Evolutionary conservation across 805 yeast genomes (phyloP), one percentile per base, ranked within the genome.

Genomic region (Torulaspora indica): DNA sequence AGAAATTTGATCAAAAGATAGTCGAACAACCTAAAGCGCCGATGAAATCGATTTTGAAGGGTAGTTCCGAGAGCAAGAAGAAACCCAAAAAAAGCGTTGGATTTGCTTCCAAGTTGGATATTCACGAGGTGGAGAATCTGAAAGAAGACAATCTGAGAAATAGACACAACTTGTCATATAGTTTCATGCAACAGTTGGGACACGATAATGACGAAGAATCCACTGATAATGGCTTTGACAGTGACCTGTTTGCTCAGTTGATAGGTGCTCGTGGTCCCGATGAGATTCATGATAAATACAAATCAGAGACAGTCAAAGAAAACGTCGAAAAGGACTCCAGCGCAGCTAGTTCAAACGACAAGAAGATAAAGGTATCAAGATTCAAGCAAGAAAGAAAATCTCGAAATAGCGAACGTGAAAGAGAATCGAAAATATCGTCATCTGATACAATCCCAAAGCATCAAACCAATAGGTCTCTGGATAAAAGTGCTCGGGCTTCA

Each of bases 121-220:
- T 65, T 15, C 54, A 54, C 41, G 67, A 63, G 45, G 60, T 65
- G 13, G 66, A 63, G 43, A 64, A 52, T 44, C 42, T 60, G 23
- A 65, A 65, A 40, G 51, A 51, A 8, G 66, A 60, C 32, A 65
- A 63, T 6, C 58, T 49, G 46, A 46, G 47, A 8, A 65, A 65
- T 41, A 62, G 64, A 1, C 61, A 57, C 32, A 50, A 44, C 5
- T 51, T 53, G 31, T 34, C 54, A 3, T 23, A 35, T 3, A 14
- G 35, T 12, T 8, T 25, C 22, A 24, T 34, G 24, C 43, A 38
- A 15, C 40, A 35, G 23, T 4, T 15, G 25, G 38, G 28, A 17
- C 18, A 39, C 20, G 40, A 38, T 3, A 30, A 35, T 10, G 43
- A 29, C 12, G 27, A 28, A 14, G 30, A 29, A n/a, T 14, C 28